Percentiles rank a stretch among this genome's conserved stretches.
Evolutionary conservation across 2,329 filamentous ascomycete species (phyloP).

Genomic region (Fusarium sp.): DNA sequence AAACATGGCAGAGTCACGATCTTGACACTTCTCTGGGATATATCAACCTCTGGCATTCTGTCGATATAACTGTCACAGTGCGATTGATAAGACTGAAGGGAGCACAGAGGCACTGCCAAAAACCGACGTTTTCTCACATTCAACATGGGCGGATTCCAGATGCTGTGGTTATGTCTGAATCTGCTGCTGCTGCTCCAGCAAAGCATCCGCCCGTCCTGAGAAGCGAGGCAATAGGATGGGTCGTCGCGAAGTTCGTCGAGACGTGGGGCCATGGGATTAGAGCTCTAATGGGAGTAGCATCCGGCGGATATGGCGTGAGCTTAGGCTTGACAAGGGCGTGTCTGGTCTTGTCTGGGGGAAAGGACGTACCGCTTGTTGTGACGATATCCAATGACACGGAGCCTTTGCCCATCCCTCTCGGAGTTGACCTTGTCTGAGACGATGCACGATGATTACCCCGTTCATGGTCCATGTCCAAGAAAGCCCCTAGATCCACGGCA

Average conservation of each 20-base stretch:
- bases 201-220: slow-evolving; percentile 10
- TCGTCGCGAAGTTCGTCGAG: slow-evolving; percentile 39
- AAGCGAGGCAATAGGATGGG: slow-evolving; percentile 39
- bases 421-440: slow-evolving; percentile 33
- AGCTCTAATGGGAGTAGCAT: slow-evolving; percentile 45
- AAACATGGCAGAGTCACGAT: neutral
- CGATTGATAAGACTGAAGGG: slow-evolving; percentile 7
- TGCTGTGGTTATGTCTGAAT: slow-evolving; percentile 28
- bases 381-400: slow-evolving; percentile 29
- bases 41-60: neutral
- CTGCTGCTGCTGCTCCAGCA: slow-evolving; percentile 22
- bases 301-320: slow-evolving; percentile 48
- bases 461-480: slow-evolving; percentile 24
- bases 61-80: neutral
- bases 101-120: slow-evolving; percentile 8
- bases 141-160: slow-evolving; percentile 22
- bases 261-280: slow-evolving; percentile 44
- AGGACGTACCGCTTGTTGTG: slow-evolving; percentile 21
- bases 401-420: slow-evolving; percentile 26
- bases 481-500: slow-evolving; percentile 34
- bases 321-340: slow-evolving; percentile 35
- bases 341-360: slow-evolving; percentile 42
- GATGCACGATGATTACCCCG: slow-evolving; percentile 33
- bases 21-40: neutral
- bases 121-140: slow-evolving; percentile 25